phyloP scores from a whole-genome alignment of 805 yeast genomes.

The Hermanozyma aechmeae region DNA sequence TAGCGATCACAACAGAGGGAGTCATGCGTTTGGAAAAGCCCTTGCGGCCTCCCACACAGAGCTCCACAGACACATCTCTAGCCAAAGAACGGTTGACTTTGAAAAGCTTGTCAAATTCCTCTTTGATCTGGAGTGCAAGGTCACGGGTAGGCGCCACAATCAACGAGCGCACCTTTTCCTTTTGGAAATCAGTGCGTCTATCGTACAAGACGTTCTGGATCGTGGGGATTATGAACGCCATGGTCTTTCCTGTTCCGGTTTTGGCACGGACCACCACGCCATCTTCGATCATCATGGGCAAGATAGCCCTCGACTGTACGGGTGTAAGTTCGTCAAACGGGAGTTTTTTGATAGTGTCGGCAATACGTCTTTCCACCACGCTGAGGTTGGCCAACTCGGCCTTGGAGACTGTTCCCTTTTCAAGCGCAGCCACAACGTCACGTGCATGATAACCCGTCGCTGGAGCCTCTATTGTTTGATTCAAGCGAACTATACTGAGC shows the following conservation, averaged over 20 bases:
- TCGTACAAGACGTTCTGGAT: slow-evolving; percentile 29
- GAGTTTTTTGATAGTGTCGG: too few relatives aligned
- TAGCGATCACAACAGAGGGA: slow-evolving; percentile 69
- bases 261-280: slow-evolving; percentile 84
- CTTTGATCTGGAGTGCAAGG: slow-evolving; percentile 72
- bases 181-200: slow-evolving; percentile 4
- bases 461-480: too few relatives aligned
- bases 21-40: too few relatives aligned
- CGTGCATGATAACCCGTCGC: too few relatives aligned
- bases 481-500: too few relatives aligned
- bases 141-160: slow-evolving; percentile 88
- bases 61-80: too few relatives aligned
- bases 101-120: slow-evolving; percentile 45
- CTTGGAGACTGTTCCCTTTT: too few relatives aligned
- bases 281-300: slow-evolving; percentile 44
- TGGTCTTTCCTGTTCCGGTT: slow-evolving; percentile 93
- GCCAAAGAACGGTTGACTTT: too few relatives aligned
- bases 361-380: too few relatives aligned
- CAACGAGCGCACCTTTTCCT: slow-evolving; percentile 36
- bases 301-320: slow-evolving; percentile 57
- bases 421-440: too few relatives aligned
- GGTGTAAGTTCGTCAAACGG: slow-evolving; percentile 49
- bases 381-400: too few relatives aligned
- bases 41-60: too few relatives aligned
- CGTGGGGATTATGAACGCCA: slow-evolving; percentile 79